Percentiles rank a stretch among this genome's conserved stretches.
phyloP scores from a whole-genome alignment of 2,329 filamentous ascomycete species.

The Penicillium crustosum region DNA sequence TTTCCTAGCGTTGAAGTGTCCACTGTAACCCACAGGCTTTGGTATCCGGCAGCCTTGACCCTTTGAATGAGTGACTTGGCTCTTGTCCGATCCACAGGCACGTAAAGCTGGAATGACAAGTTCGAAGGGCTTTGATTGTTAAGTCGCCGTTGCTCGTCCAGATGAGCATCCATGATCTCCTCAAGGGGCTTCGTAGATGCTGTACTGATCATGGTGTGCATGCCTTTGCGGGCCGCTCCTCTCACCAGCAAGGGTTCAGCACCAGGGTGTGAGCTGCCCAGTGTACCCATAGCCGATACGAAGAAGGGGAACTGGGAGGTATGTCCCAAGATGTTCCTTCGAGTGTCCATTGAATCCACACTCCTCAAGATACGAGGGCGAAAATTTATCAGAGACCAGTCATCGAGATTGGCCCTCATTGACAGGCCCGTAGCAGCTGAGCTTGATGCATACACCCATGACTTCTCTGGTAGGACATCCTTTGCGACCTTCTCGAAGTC shows the following conservation, averaged over 20 bases:
- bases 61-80: slow-evolving; percentile 16
- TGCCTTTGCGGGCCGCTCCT: slow-evolving; percentile 15
- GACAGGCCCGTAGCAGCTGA: slow-evolving; percentile 19
- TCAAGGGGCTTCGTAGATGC: slow-evolving; percentile 19
- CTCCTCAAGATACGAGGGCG: slow-evolving; percentile 20
- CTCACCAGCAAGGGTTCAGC: slow-evolving; percentile 18
- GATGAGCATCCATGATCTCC: slow-evolving; percentile 20
- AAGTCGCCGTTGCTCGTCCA: slow-evolving; percentile 12
- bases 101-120: slow-evolving; percentile 18
- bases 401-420: slow-evolving; percentile 16
- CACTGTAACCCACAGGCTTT: slow-evolving; percentile 21
- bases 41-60: slow-evolving; percentile 18
- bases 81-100: slow-evolving; percentile 15
- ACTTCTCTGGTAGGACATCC: slow-evolving; percentile 15
- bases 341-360: slow-evolving; percentile 17
- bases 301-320: slow-evolving; percentile 17
- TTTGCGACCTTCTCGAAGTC: slow-evolving; percentile 20
- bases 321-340: slow-evolving; percentile 11
- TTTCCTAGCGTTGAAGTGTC: slow-evolving; percentile 19
- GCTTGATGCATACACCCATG: slow-evolving; percentile 22
- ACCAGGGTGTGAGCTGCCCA: slow-evolving; percentile 16
- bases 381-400: slow-evolving; percentile 22
- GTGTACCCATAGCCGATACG: slow-evolving; percentile 18
- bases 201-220: slow-evolving; percentile 20
- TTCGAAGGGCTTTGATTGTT: slow-evolving; percentile 16